Evolutionary conservation across 2,329 filamentous ascomycete genomes (phyloP), one percentile per base, ranked within the genome.

Genomic region (Botryotinia calthae): DNA sequence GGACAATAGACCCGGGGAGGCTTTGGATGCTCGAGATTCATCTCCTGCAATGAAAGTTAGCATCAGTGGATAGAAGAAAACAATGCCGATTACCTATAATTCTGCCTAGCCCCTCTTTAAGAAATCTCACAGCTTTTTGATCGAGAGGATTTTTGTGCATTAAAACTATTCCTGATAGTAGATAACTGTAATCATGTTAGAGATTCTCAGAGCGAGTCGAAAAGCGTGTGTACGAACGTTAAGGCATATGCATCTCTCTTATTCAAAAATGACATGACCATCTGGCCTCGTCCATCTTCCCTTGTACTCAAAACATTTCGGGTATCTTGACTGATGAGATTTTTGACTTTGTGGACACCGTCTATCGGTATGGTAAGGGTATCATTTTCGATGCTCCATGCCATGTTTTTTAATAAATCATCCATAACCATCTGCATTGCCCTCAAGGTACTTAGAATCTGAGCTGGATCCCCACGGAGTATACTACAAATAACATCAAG

Each of bases 401-500:
- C 75, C 9, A 72, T 69, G 58, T 80, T 77, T 56, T 76, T 77
- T 12, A 86, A 83, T 56, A 86, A 84, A 34, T 87, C 83, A 74
- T 93, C 91, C 78, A 93, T 84, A 59, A 85, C 86, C 56, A 83
- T 82, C 79, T 93, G 90, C 76, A 95, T 84, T 10, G 84, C 82
- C 56, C 85, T 85, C 31, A 93, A 83, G 78, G 94, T 94, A 70
- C 86, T 83, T 0, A 84, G 81, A 44, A 88, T 86, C 44, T 86
- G 82, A 20, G 89, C 85, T 0, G 88, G 86, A 46, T 85, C 86
- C 74, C 90, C 90, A 72, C 90, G 87, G 69, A 95, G 83, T 59
- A 72, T 72, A 77, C 88, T 90, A 78, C 91, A 93, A 2, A 88
- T 87, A 34, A 95, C 85, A 79, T 95, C 92, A 28, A 94, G 84